Base-by-base conservation (phyloP, 352 stramenopile genomes). In the Phytopythium boreale region DNA sequence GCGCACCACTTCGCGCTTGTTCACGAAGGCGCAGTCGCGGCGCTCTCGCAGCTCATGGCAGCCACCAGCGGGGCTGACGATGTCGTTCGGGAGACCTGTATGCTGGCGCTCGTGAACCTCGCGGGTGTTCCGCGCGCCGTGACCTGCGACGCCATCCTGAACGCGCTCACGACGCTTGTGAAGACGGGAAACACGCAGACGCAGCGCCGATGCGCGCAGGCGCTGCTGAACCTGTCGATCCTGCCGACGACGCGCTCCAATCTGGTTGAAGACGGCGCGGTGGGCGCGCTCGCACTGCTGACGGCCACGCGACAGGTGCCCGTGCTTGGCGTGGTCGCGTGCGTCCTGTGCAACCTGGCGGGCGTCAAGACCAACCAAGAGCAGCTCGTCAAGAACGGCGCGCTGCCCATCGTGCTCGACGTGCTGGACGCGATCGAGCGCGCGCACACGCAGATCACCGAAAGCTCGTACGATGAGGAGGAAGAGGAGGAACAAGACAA, bases 141-240 rank as follows among this genome's bases (percentile, higher is more conserved):
- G 20, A 84, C 86, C 3, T 91, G 82, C 29, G 86, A 94, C 46
- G 79, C 80, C 19, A 68, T 94, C 26, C 55, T 94, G 31, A 83
- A 37, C 27, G 79, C 74, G 43, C 69, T 94, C 24, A 66, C 84
- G 0, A 62, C 61, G 34, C 69, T 93, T 14, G 67, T 64, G 3
- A 75, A 76, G 60, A 56, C 78, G 1, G 78, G 69, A 22, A 56
- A 72, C 15, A 60, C 65, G 8, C 62, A 59, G 22, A 73, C 75
- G 4, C 66, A 68, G 20, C 67, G 62, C 26, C 66, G 67, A 3
- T 90, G 79, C 62, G 79, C 79, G 39, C 81, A 86, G 52, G 84
- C 79, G 34, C 59, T 94, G 19, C 62, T 95, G 2, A 95, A 93
- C 49, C 70, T 95, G 26, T 95, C 87, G 19, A 90, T 95, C 39